Evolutionary conservation across 257 asterid genomes (phyloP), one percentile per base, ranked within the genome.

Genomic region (Solanum etuberosum): DNA sequence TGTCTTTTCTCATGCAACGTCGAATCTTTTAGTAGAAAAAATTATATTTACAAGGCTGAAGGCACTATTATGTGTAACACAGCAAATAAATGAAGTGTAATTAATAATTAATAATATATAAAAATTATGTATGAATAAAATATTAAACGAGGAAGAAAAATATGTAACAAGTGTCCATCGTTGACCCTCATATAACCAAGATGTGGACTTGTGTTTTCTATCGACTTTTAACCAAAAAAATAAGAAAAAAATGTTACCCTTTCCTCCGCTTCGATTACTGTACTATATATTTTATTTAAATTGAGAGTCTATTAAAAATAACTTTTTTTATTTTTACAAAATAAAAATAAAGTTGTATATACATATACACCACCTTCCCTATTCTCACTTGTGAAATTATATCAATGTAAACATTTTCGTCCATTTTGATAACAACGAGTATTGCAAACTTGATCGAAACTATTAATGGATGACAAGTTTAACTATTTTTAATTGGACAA

Each of bases 101-200:
- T 43, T 27, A 43, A 3, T 15, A 78, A 43, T 42, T n/a, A 40
- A 42, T 42, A 6, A 37, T 37, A 40, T 40, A 5, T 13, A 46
- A 5, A 38, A 5, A 37, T 21, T 27, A 76, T 38, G 83, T 76
- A n/a, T 76, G 59, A n/a, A 76, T n/a, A n/a, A 23, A 83, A 83
- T 88, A 89, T 32, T 70, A 70, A 31, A 70, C 6, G 83, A 89
- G 81, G 87, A 61, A 21, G 32, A 78, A 73, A 37, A 87, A 86
- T 85, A 86, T 72, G 43, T 91, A 93, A 93, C 93, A 92, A 88
- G 90, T 92, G 94, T 93, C 95, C 86, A 88, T 86, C 89, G 86
- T 93, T 91, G 93, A 94, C 94, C 88, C 89, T 87, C 85, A 70
- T 88, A 72, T 84, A 87, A 88, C 92, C 70, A 88, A 86, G 90